A percentile compares a stretch with the other conserved stretches of the same genome.
Conservation (phyloP, 1,139 yeast species). For the Hemisphaericaspora subhashii region DNA sequence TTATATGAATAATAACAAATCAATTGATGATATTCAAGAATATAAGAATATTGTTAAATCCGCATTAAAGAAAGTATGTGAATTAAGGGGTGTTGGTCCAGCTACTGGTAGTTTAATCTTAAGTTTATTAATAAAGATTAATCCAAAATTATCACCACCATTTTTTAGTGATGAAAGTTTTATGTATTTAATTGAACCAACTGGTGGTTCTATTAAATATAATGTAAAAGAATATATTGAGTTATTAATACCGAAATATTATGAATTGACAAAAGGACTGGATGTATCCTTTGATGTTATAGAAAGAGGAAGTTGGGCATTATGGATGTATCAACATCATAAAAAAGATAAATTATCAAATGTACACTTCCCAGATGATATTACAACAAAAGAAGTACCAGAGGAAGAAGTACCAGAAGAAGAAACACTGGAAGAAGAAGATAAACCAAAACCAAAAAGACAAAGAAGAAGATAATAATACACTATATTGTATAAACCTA, state of each 20-base stretch:
- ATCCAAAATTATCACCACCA: slow-evolving; percentile 35
- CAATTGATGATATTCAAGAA: slow-evolving; percentile 8
- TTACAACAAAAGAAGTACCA: slow-evolving; percentile 7
- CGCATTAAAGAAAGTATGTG: slow-evolving; percentile 31
- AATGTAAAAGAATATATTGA: slow-evolving; percentile 42
- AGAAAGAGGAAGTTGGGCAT: slow-evolving; percentile 42
- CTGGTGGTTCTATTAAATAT: slow-evolving; percentile 36
- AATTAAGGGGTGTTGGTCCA: slow-evolving; percentile 50
- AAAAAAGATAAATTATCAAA: slow-evolving; percentile 26
- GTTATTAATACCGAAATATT: slow-evolving; percentile 29
- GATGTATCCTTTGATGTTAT: slow-evolving; percentile 19
- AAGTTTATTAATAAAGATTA: slow-evolving; percentile 29
- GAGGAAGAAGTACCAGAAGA: slow-evolving; percentile 6
- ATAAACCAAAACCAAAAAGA: slow-evolving; percentile 8
- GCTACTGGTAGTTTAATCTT: slow-evolving; percentile 49
- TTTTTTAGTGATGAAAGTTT: slow-evolving; percentile 52
- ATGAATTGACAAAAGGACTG: slow-evolving; percentile 9
- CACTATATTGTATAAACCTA: slow-evolving; percentile 1
- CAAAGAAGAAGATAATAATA: slow-evolving; percentile 8
- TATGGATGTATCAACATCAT: slow-evolving; percentile 30
- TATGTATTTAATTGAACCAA: slow-evolving; percentile 34
- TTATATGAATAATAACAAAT: slow-evolving; percentile 12
- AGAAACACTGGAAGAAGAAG: slow-evolving; percentile 7
- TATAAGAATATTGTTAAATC: slow-evolving; percentile 22
- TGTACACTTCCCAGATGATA: slow-evolving; percentile 18